Evolutionary conservation across 2,329 filamentous ascomycete species (phyloP).

Genomic region (Fusarium sacchari): DNA sequence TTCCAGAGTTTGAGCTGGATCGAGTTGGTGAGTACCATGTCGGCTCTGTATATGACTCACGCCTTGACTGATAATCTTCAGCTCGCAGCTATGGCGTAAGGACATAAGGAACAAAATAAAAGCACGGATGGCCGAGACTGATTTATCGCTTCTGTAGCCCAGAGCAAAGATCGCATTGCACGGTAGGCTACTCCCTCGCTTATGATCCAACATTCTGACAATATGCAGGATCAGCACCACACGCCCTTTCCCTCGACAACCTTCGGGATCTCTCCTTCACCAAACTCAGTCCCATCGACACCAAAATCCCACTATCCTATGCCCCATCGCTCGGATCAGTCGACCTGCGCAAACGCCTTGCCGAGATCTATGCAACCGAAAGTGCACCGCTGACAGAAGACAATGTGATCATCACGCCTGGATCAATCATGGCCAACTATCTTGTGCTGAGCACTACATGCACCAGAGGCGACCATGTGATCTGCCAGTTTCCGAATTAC

Average conservation of each 20-base stretch:
- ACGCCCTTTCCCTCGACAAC: background rate
- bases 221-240: background rate
- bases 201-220: background rate
- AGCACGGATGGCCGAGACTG: rapidly evolving
- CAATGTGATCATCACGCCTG: background rate
- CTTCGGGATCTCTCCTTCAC: background rate
- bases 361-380: background rate
- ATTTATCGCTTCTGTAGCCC: background rate
- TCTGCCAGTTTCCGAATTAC: background rate
- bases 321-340: background rate
- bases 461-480: background rate
- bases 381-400: background rate
- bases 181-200: background rate
- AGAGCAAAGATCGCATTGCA: background rate
- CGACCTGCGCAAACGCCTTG: background rate
- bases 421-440: background rate
- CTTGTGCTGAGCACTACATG: background rate
- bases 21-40: background rate
- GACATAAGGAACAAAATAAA: background rate
- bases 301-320: background rate
- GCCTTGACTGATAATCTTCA: rapidly evolving
- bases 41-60: rapidly evolving
- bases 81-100: background rate
- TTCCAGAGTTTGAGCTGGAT: background rate
- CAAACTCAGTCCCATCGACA: background rate